These are phyloP conservation scores for Helminthosporium solani DNA, from an alignment of 2,329 filamentous ascomycete genomes.

Conservation along the genomic window DNA sequence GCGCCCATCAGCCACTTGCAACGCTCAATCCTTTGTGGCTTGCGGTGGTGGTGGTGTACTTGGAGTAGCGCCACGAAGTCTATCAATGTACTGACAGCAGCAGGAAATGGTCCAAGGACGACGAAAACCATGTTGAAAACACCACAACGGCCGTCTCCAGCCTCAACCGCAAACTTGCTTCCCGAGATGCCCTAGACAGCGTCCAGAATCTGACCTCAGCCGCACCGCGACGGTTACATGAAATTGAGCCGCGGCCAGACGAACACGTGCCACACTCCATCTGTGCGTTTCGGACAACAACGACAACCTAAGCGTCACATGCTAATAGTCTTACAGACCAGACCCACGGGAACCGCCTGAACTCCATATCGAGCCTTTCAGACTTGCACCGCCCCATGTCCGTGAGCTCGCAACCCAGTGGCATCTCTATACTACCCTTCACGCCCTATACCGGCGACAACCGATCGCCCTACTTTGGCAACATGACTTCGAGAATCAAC, in stretches of 20 bases:
- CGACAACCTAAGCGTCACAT: slow-evolving; percentile 10
- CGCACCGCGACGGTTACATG: slow-evolving; percentile 43
- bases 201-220: slow-evolving; percentile 32
- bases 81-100: slow-evolving; percentile 19
- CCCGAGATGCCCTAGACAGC: slow-evolving; percentile 41
- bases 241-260: slow-evolving; percentile 51
- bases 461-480: slow-evolving; percentile 43
- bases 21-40: slow-evolving; percentile 20
- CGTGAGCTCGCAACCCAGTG: slow-evolving; percentile 39
- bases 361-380: slow-evolving; percentile 40
- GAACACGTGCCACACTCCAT: slow-evolving; percentile 65
- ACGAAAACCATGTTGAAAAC: slow-evolving; percentile 33
- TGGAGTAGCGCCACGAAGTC: background rate
- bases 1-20: slow-evolving; percentile 11
- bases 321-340: slow-evolving; percentile 46
- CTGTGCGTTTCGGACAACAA: slow-evolving; percentile 50
- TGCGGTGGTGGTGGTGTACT: background rate
- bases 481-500: slow-evolving; percentile 50
- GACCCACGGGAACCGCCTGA: slow-evolving; percentile 47
- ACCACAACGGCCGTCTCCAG: slow-evolving; percentile 19
- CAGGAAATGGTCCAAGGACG: slow-evolving; percentile 48
- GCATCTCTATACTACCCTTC: slow-evolving; percentile 38
- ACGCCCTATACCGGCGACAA: slow-evolving; percentile 35
- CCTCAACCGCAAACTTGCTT: slow-evolving; percentile 41
- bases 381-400: slow-evolving; percentile 50